Evolutionary conservation across 208 protist genomes (phyloP).

Genomic region (Leishmania martiniquensis): DNA sequence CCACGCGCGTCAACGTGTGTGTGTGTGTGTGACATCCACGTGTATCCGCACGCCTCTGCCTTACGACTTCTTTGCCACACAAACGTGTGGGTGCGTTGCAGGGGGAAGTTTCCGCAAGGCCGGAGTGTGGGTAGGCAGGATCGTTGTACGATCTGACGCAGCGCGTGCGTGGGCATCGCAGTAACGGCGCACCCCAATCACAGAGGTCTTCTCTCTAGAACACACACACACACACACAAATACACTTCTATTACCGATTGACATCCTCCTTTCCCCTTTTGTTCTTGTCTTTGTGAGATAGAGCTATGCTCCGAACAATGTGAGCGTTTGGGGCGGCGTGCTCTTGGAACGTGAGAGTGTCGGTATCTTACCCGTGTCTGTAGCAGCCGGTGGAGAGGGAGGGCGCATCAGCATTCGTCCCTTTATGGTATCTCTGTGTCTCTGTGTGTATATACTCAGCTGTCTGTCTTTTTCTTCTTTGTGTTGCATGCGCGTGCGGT

Average conservation of each 20-base stretch:
- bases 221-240: too few relatives aligned
- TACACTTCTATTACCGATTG: neutral
- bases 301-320: neutral
- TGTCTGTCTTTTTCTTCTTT: neutral
- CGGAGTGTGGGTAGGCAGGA: neutral
- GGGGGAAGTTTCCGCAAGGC: neutral
- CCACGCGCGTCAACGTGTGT: neutral
- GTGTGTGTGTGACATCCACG: neutral
- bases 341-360: neutral
- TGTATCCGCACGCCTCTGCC: slow-evolving; percentile 5
- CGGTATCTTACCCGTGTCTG: neutral
- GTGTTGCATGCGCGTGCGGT: neutral
- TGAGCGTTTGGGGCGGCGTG: neutral
- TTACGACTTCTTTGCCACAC: neutral
- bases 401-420: neutral
- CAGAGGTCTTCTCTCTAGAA: neutral
- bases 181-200: neutral
- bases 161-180: neutral
- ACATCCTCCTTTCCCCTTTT: neutral
- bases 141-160: neutral
- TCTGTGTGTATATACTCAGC: neutral
- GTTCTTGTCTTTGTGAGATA: neutral
- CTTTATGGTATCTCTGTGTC: slow-evolving; percentile 1
- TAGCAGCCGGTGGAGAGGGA: neutral
- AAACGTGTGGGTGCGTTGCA: neutral